Evolutionary conservation across 306 rosid species (phyloP).

Genomic region (Malus domestica): DNA sequence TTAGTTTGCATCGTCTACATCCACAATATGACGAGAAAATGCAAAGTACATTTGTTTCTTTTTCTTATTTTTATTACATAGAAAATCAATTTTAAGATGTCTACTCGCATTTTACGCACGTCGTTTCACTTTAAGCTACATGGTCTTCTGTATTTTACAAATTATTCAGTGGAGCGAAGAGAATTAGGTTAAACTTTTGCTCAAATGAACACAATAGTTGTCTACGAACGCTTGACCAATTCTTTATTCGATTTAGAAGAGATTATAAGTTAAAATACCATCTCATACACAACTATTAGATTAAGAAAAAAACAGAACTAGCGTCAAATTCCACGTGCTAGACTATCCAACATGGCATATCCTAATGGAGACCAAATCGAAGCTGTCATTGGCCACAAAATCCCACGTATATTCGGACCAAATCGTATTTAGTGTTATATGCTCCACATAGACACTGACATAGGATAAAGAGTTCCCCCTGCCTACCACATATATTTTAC

Average conservation of each 20-base stretch:
- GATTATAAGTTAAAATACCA: too few species aligned
- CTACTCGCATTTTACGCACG: neutral
- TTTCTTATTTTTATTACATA: too few species aligned
- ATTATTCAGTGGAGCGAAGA: too few species aligned
- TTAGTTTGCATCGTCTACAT: neutral
- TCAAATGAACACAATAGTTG: neutral
- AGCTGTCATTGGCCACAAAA: slow-evolving; percentile 31
- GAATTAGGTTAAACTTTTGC: neutral
- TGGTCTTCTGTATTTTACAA: neutral
- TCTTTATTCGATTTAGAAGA: too few species aligned
- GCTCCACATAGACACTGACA: neutral
- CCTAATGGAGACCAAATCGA: slow-evolving; percentile 7
- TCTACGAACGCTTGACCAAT: rapidly evolving
- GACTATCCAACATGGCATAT: slow-evolving; percentile 23
- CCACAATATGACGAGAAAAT: neutral
- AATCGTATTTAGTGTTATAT: neutral
- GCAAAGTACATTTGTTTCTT: neutral
- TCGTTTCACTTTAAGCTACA: neutral
- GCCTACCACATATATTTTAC: neutral
- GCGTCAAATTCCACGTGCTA: neutral
- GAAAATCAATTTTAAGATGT: too few species aligned
- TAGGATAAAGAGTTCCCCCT: neutral
- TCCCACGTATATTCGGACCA: slow-evolving; percentile 4
- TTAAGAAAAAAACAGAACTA: neutral
- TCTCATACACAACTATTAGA: too few species aligned